phyloP scores from a whole-genome alignment of 495 filamentous ascomycete genomes.

The Apiosordaria backusii region DNA sequence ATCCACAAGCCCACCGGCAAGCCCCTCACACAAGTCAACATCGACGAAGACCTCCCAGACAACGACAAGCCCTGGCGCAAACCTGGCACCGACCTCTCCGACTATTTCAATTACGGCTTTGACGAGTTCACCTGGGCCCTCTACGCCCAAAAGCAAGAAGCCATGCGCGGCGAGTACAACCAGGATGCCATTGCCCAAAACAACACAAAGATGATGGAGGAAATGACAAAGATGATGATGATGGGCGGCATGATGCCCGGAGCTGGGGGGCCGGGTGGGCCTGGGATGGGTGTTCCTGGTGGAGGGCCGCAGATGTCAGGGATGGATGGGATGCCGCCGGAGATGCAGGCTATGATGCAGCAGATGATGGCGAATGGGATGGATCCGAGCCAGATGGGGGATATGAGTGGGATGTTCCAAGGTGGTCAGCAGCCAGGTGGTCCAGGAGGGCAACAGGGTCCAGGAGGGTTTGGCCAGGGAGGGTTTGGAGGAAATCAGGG shows the following conservation, averaged over 20 bases:
- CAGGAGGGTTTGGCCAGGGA: constrained; percentile 37
- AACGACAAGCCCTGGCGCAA: constrained; percentile 93
- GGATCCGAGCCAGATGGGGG: constrained; percentile 69
- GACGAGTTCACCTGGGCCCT: constrained; percentile 98
- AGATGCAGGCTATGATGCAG: constrained; percentile 80
- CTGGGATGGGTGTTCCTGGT: background rate
- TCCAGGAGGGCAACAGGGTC: constrained; percentile 44
- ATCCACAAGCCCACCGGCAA: constrained; percentile 69
- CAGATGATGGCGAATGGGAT: constrained; percentile 80
- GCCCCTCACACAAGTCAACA: constrained; percentile 77
- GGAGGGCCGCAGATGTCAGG: constrained; percentile 13
- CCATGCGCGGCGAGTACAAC: constrained; percentile 63
- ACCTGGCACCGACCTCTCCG: constrained; percentile 89
- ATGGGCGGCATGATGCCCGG: constrained; percentile 64
- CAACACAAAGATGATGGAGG: constrained; percentile 81
- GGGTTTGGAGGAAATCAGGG: constrained; percentile 50
- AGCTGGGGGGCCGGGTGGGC: constrained; percentile 25
- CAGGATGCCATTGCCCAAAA: constrained; percentile 57
- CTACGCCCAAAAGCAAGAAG: constrained; percentile 86
- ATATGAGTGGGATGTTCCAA: constrained; percentile 49
- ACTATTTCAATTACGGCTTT: constrained; percentile 99
- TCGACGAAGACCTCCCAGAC: constrained; percentile 75
- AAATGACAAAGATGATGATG: constrained; percentile 85
- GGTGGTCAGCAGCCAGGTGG: constrained; percentile 35
- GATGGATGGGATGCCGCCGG: constrained; percentile 67